A percentile compares a stretch with the other conserved stretches of the same genome.
phyloP scores from a whole-genome alignment of 306 rosid species.

The Herpetospermum pedunculosum region DNA sequence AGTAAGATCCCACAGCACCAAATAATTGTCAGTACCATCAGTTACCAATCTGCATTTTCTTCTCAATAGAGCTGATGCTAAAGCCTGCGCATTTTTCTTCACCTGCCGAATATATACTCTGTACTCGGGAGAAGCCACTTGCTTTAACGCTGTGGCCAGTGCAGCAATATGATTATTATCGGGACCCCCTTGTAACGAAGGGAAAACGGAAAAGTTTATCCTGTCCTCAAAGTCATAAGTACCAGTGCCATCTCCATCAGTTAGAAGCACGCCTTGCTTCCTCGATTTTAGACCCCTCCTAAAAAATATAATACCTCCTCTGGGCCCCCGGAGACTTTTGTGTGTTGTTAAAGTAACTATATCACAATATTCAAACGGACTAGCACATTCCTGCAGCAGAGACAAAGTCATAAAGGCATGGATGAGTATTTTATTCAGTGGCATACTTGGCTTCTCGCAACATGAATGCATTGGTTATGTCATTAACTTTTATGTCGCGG shows the following conservation, averaged over 20 bases:
- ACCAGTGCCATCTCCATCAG: conserved; percentile 32
- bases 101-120: conserved; percentile 65
- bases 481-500: neutral
- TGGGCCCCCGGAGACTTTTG: conserved; percentile 84
- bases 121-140: conserved; percentile 69
- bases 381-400: conserved; percentile 41
- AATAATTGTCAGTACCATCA: conserved; percentile 79
- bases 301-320: conserved; percentile 78
- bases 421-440: neutral
- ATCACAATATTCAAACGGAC: conserved; percentile 74
- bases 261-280: conserved; percentile 38
- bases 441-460: neutral
- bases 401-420: neutral
- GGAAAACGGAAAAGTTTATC: conserved; percentile 69
- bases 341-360: conserved; percentile 75
- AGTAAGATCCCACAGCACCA: conserved; percentile 80
- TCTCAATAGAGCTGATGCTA: conserved; percentile 60
- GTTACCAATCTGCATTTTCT: conserved; percentile 80
- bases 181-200: conserved; percentile 85
- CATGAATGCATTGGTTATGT: neutral
- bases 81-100: conserved; percentile 78
- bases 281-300: conserved; percentile 50
- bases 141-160: conserved; percentile 69
- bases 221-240: conserved; percentile 61
- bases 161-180: conserved; percentile 84